These are phyloP conservation scores for Sanghuangporus weigelae DNA, from an alignment of 1,284 basidiomycete species.

Conservation along the genomic window DNA sequence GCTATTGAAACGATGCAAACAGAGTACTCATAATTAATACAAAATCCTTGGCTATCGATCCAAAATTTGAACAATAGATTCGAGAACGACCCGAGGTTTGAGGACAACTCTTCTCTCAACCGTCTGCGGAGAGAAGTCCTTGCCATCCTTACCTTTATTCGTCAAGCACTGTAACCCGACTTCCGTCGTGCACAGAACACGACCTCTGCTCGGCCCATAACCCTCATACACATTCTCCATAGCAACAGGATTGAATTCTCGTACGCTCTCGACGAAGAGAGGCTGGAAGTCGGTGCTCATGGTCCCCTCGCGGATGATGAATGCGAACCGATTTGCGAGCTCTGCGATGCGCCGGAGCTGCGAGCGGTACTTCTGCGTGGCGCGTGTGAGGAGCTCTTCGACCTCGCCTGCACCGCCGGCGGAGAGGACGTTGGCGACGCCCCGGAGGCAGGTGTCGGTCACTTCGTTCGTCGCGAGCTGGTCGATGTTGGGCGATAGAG, in stretches of 20 bases:
- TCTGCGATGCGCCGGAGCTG: conserved; percentile 60
- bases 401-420: conserved; percentile 30
- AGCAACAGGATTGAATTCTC: conserved; percentile 41
- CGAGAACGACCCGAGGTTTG: conserved; percentile 66
- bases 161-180: conserved; percentile 61
- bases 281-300: conserved; percentile 70
- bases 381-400: conserved; percentile 40
- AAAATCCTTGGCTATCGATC: conserved; percentile 9
- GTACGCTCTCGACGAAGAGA: conserved; percentile 47
- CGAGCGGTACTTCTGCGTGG: conserved; percentile 47
- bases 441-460: conserved; percentile 62
- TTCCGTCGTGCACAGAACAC: conserved; percentile 64
- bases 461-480: conserved; percentile 63
- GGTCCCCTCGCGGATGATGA: conserved; percentile 61
- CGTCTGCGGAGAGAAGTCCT: conserved; percentile 30
- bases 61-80: conserved; percentile 44
- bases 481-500: conserved; percentile 57
- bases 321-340: conserved; percentile 53
- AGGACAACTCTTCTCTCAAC: conserved; percentile 57
- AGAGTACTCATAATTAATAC: not conserved
- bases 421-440: conserved; percentile 61
- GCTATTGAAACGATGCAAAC: not conserved
- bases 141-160: conserved; percentile 32
- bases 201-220: conserved; percentile 42
- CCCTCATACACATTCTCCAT: conserved; percentile 69